Conservation (phyloP, 169 alveolate genomes). For the Eimeria maxima region DNA sequence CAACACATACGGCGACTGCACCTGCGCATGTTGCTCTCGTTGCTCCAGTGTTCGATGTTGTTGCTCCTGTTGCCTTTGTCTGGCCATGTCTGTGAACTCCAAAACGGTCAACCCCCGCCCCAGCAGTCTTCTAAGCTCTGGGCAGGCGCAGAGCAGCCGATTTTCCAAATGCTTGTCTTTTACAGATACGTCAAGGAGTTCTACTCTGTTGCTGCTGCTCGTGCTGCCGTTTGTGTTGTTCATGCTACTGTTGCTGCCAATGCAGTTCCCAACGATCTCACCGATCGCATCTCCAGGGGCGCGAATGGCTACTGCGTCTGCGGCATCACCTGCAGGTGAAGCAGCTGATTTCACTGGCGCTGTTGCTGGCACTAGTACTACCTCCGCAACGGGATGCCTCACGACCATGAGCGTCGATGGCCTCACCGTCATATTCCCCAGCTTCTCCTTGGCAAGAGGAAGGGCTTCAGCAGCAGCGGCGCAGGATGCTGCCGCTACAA, state of each 20-base stretch:
- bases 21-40: background rate
- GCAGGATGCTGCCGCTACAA: constrained; percentile 17
- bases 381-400: background rate
- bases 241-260: background rate
- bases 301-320: background rate
- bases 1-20: background rate
- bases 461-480: constrained; percentile 51
- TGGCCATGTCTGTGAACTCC: constrained; percentile 1
- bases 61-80: background rate
- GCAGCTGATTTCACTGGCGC: background rate
- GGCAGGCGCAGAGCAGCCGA: background rate
- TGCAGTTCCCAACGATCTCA: background rate
- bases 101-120: constrained; percentile 76
- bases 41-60: background rate
- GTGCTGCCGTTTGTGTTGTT: background rate
- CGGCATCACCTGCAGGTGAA: background rate
- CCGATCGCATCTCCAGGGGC: background rate
- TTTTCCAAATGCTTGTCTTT: constrained; percentile 24
- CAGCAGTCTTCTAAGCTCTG: constrained; percentile 61
- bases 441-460: background rate
- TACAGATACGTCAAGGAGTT: constrained; percentile 52
- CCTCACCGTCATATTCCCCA: background rate
- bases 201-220: constrained; percentile 1
- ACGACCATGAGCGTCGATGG: background rate
- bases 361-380: constrained; percentile 7